Conservation (phyloP, 108 stramenopile species). For the Fragilaria crotonensis region DNA sequence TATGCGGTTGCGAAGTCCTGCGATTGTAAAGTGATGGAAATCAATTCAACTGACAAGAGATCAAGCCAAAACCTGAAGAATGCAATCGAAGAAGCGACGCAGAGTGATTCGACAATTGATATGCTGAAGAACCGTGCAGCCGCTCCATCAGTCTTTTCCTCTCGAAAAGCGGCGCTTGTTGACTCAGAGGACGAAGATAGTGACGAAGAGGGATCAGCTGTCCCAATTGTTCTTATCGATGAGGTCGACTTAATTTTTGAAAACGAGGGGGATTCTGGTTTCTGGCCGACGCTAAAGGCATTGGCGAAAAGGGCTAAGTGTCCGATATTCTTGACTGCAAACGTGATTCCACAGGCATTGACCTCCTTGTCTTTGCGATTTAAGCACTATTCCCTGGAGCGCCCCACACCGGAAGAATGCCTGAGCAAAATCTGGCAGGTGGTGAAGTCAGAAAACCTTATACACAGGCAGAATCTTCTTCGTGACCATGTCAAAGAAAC, state of each 20-base stretch:
- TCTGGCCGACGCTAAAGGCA: conserved; percentile 61
- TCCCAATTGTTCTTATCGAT: conserved; percentile 73
- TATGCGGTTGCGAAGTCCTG: conserved; percentile 55
- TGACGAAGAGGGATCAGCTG: conserved; percentile 25
- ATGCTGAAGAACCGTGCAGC: neutral
- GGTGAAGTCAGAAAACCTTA: conserved; percentile 28
- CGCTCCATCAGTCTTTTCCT: neutral
- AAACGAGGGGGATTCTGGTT: conserved; percentile 57
- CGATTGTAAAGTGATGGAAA: conserved; percentile 63
- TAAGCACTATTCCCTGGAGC: conserved; percentile 19
- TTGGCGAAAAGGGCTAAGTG: conserved; percentile 63
- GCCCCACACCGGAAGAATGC: conserved; percentile 52
- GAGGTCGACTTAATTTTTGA: conserved; percentile 78
- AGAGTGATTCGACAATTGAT: conserved; percentile 50
- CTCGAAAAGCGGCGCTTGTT: neutral
- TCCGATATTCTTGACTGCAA: conserved; percentile 75
- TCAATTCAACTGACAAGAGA: conserved; percentile 56
- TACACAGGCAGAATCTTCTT: conserved; percentile 9
- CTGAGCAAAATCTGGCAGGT: conserved; percentile 28
- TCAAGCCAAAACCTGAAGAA: conserved; percentile 46
- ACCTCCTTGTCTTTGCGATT: conserved; percentile 17
- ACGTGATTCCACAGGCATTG: conserved; percentile 26
- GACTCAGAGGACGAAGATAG: conserved; percentile 27
- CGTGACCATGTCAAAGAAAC: conserved; percentile 6
- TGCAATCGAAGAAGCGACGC: conserved; percentile 69